Conservation (phyloP, 768 basidiomycete species). For the Dictyophora rubrovolvata region DNA sequence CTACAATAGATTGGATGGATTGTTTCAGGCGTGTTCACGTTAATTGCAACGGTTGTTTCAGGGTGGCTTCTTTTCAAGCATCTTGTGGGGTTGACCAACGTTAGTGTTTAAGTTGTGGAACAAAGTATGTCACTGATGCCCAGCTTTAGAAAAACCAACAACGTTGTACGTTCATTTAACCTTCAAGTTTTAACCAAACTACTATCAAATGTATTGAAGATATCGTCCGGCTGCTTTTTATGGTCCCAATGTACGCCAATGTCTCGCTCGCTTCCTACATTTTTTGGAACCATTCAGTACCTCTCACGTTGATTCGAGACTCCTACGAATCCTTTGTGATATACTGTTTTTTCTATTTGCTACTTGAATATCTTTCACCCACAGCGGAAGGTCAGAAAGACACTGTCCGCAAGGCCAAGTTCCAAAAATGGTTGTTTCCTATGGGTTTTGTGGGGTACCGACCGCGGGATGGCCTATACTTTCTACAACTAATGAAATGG, state of each 20-base stretch:
- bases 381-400: conserved; percentile 50
- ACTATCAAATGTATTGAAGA: conserved; percentile 28
- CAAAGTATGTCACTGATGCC: neutral
- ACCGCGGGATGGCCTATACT: conserved; percentile 51
- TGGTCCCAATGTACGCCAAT: conserved; percentile 67
- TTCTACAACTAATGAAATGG: conserved; percentile 69
- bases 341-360: conserved; percentile 69
- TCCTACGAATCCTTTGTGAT: conserved; percentile 69
- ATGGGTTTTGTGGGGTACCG: conserved; percentile 43
- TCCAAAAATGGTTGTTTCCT: conserved; percentile 61
- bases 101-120: conserved; percentile 25
- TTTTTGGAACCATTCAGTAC: conserved; percentile 66
- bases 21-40: conserved; percentile 46
- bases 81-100: conserved; percentile 61
- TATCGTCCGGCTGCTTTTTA: conserved; percentile 64
- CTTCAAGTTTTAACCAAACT: neutral
- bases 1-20: conserved; percentile 56
- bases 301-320: conserved; percentile 59
- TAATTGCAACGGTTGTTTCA: conserved; percentile 45
- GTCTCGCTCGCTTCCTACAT: conserved; percentile 61
- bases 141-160: conserved; percentile 37
- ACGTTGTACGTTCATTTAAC: conserved; percentile 35
- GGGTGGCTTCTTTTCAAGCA: conserved; percentile 71
- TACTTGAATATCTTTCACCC: conserved; percentile 60
- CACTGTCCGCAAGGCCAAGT: conserved; percentile 39